Evolutionary conservation across 345 rosid species (phyloP).

Genomic region (Geranium brycei): DNA sequence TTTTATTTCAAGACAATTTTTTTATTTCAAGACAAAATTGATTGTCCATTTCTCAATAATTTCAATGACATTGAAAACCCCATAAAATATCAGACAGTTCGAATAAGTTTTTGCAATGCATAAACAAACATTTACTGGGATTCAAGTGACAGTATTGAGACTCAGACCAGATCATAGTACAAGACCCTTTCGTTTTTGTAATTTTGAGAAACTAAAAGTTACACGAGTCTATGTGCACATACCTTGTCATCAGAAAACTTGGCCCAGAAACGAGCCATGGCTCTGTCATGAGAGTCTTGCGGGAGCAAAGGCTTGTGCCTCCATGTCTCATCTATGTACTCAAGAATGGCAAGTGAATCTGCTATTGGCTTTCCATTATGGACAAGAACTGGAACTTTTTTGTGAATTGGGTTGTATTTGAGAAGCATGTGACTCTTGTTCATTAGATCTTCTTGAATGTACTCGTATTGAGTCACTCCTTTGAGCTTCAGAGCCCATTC

Average conservation of each 20-base stretch:
- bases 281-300: constrained; percentile 12
- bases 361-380: constrained; percentile 15
- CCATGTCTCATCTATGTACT: constrained; percentile 30
- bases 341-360: constrained; percentile 19
- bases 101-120: no score
- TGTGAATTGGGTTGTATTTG: constrained; percentile 20
- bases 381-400: constrained; percentile 25
- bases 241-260: constrained; percentile 25
- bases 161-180: no score
- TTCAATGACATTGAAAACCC: no score
- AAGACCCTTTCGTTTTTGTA: neutral
- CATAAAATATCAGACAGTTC: no score
- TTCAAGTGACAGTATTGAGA: neutral
- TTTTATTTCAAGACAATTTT: no score
- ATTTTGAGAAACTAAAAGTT: no score
- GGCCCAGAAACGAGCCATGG: constrained; percentile 24
- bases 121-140: neutral
- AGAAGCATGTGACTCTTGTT: constrained; percentile 21
- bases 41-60: no score
- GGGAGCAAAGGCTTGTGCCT: constrained; percentile 18
- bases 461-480: constrained; percentile 19
- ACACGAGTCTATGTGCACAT: neutral
- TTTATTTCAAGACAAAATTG: no score
- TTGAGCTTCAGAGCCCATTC: constrained; percentile 23
- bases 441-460: constrained; percentile 14